Conservation (phyloP, 2,329 filamentous ascomycete species). For the Helicocarpus griseus region DNA sequence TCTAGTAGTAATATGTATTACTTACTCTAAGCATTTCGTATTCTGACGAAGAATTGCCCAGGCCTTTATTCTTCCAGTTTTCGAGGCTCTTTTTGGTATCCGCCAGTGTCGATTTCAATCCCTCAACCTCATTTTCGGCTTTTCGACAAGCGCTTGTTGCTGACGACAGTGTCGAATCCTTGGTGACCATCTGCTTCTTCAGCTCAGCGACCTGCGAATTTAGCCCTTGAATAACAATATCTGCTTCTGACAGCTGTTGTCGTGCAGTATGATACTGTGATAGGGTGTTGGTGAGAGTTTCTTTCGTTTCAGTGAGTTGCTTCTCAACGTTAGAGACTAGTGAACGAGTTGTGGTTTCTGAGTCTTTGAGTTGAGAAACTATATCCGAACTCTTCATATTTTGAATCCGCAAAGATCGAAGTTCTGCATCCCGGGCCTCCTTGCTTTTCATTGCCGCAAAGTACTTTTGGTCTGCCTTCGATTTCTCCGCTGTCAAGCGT, state of each 20-base stretch:
- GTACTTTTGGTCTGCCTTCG: constrained; percentile 95
- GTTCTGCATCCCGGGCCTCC: constrained; percentile 72
- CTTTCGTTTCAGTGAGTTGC: constrained; percentile 73
- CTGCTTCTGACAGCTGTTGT: constrained; percentile 58
- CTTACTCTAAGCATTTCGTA: constrained; percentile 79
- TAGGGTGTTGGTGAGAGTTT: constrained; percentile 61
- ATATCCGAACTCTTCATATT: constrained; percentile 89
- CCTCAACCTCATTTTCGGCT: constrained; percentile 64
- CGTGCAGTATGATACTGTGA: constrained; percentile 68
- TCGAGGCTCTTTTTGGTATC: constrained; percentile 76
- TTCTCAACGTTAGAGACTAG: constrained; percentile 81
- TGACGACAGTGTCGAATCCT: constrained; percentile 59
- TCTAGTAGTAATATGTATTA: constrained; percentile 19
- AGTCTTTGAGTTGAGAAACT: constrained; percentile 83
- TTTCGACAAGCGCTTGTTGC: constrained; percentile 54
- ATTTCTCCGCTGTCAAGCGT: constrained; percentile 73
- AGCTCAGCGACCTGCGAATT: constrained; percentile 69
- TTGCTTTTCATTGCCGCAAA: constrained; percentile 93
- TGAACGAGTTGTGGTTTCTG: constrained; percentile 66
- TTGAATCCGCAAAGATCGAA: constrained; percentile 67
- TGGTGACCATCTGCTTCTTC: constrained; percentile 61
- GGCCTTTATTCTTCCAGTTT: constrained; percentile 71
- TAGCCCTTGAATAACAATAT: constrained; percentile 59
- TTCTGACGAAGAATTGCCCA: constrained; percentile 71
- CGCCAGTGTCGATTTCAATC: constrained; percentile 65